A percentile compares a stretch with the other conserved stretches of the same genome.
phyloP scores from a whole-genome alignment of 75 land plant species.

The Cunninghamia lanceolata region DNA sequence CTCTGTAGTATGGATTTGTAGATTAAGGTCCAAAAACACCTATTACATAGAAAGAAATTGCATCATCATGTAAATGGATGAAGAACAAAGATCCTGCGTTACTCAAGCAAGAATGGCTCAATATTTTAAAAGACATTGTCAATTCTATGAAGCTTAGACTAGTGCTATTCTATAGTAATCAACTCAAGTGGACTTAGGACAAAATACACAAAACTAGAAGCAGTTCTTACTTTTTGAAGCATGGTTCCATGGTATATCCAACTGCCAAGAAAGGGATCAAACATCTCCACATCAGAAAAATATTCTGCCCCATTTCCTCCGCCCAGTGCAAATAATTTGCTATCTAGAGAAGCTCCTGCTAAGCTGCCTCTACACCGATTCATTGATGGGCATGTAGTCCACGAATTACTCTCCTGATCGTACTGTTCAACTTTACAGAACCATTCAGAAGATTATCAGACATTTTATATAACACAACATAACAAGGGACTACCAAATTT shows the following conservation, averaged over 20 bases:
- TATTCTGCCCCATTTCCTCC: constrained; percentile 69
- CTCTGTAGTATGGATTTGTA: not conserved
- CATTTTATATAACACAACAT: not conserved
- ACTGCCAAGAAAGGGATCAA: constrained; percentile 64
- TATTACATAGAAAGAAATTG: not conserved
- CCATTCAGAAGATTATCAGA: not conserved
- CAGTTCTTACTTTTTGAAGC: constrained; percentile 59
- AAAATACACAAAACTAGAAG: not conserved
- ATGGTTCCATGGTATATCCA: constrained; percentile 59
- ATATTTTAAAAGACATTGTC: not conserved
- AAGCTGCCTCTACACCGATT: constrained; percentile 56
- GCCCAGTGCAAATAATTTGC: constrained; percentile 72
- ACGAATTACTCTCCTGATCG: constrained; percentile 31
- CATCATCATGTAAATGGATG: not conserved
- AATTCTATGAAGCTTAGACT: not conserved
- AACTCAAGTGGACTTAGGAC: not conserved
- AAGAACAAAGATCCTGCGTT: not conserved
- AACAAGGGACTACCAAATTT: not conserved
- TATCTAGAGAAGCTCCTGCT: constrained; percentile 57
- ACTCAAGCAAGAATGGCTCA: not conserved
- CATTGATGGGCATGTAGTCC: constrained; percentile 57
- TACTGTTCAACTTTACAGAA: constrained; percentile 70
- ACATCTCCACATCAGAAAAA: constrained; percentile 81
- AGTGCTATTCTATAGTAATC: not conserved
- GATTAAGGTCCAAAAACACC: not conserved